Evolutionary conservation across 2,329 filamentous ascomycete species (phyloP), one percentile per base, ranked within the genome.

Genomic region (Neurospora crassa): DNA sequence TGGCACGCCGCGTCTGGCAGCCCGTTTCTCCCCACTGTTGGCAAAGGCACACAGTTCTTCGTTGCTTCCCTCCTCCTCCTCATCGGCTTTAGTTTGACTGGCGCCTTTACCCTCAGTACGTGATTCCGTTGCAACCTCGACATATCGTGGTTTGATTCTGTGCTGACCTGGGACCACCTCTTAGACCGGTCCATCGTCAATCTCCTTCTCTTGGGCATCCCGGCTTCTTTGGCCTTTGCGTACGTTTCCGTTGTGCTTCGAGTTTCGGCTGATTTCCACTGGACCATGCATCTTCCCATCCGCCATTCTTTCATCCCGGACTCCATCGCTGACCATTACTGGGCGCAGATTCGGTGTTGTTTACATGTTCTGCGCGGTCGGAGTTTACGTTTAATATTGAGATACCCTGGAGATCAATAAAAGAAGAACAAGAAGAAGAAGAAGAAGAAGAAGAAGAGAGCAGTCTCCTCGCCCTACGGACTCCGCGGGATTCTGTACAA

Each of bases 351-450:
- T 97, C 81, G 96, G 96, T 77, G 91, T 95, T 69, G 94, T 99
- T 67, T 97, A 96, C 84, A 97, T 97, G 91, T 98, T 99, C 83
- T 99, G 96, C 83, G 96, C 94, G 73, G 96, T 96, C 80, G 96
- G 96, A 81, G 96, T 99, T 79, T 98, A 99, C 90, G 93, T 99
- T 81, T 99, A 89, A 69, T 69, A 68, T 24, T 37, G 53, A 85
- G 81, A 88, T 83, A 84, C 82, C 83, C 75, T 63, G 16, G 24
- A 63, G 53, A 63, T 18, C 14, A 29, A 29, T 29, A 29, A 29
- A 29, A 5, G 18, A 43, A 71, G 81, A 68, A 40, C 67, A 67
- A 41, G n/a, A n/a, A n/a, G n/a, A n/a, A n/a, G n/a, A n/a, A n/a
- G n/a, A n/a, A n/a, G n/a, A n/a, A n/a, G 77, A 24, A 24, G 71